phyloP scores from a whole-genome alignment of 2,329 filamentous ascomycete genomes.

The Blumeria graminis region DNA sequence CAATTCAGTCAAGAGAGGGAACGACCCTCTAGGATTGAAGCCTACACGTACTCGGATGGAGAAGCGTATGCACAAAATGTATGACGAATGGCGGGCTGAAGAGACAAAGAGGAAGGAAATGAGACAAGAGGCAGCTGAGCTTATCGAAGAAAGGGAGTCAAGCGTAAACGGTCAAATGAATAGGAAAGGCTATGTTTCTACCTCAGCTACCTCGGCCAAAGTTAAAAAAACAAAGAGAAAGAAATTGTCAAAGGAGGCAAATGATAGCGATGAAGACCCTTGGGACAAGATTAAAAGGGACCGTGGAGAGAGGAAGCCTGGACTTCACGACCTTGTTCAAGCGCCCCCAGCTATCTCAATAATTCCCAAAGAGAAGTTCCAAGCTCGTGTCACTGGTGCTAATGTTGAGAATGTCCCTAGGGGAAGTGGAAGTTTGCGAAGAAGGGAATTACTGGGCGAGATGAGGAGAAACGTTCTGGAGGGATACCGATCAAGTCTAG shows the following conservation, averaged over 20 bases:
- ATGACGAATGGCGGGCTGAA: conserved; percentile 51
- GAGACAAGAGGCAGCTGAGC: conserved; percentile 11
- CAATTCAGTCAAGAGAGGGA: conserved; percentile 33
- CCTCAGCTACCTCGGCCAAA: conserved; percentile 18
- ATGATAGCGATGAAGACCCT: conserved; percentile 14
- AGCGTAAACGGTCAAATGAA: conserved; percentile 19
- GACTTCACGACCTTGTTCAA: conserved; percentile 17
- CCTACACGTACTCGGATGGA: conserved; percentile 59
- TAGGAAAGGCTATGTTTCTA: conserved; percentile 30
- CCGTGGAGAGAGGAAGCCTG: conserved; percentile 11
- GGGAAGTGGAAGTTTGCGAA: conserved; percentile 42
- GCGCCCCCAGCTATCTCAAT: conserved; percentile 15
- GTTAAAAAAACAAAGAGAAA: conserved; percentile 12
- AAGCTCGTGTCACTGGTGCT: conserved; percentile 35
- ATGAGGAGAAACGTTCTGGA: conserved; percentile 49
- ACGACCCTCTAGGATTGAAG: conserved; percentile 39
- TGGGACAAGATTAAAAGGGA: conserved; percentile 13
- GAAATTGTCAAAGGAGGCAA: conserved; percentile 20
- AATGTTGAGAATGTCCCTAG: conserved; percentile 46
- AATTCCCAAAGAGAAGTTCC: conserved; percentile 15
- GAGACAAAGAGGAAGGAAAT: conserved; percentile 25
- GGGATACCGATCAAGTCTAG: conserved; percentile 23
- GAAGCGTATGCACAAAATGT: conserved; percentile 56
- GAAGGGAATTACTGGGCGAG: conserved; percentile 47
- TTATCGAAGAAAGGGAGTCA: conserved; percentile 13